Conservation (phyloP, 257 asterid species). For the Petunia axillaris region DNA sequence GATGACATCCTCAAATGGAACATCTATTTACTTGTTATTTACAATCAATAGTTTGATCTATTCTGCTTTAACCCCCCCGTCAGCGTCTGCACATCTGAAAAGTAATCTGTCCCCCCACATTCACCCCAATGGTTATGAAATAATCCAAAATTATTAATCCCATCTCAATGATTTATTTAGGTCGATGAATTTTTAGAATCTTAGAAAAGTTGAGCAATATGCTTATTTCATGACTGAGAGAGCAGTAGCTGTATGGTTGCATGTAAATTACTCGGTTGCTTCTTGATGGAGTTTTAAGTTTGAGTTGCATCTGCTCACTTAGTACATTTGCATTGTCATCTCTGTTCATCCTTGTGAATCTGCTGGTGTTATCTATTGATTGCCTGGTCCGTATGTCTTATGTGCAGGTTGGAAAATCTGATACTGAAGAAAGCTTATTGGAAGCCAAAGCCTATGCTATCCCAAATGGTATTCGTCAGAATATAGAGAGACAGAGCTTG, state of each 20-base stretch:
- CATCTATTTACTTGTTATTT: no score
- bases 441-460: conserved; percentile 37
- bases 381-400: conserved; percentile 15
- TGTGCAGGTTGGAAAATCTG: conserved; percentile 49
- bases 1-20: no score
- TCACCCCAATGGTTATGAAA: no score
- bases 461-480: conserved; percentile 43
- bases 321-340: no score
- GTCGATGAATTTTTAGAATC: conserved; percentile 1
- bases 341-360: neutral
- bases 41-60: no score
- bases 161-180: neutral
- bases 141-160: neutral
- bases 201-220: neutral
- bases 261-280: neutral
- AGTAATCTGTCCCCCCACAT: no score
- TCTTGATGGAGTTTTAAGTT: conserved; percentile 11
- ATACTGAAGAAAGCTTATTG: conserved; percentile 37
- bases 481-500: conserved; percentile 42
- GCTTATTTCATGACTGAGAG: neutral
- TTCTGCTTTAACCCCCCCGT: no score
- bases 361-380: no score
- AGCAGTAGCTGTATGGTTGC: conserved; percentile 9
- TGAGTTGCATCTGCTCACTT: no score
- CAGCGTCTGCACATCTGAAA: no score